These are phyloP conservation scores for Paralagenidium karlingii DNA, from an alignment of 352 stramenopile genomes.

Conservation along the genomic window DNA sequence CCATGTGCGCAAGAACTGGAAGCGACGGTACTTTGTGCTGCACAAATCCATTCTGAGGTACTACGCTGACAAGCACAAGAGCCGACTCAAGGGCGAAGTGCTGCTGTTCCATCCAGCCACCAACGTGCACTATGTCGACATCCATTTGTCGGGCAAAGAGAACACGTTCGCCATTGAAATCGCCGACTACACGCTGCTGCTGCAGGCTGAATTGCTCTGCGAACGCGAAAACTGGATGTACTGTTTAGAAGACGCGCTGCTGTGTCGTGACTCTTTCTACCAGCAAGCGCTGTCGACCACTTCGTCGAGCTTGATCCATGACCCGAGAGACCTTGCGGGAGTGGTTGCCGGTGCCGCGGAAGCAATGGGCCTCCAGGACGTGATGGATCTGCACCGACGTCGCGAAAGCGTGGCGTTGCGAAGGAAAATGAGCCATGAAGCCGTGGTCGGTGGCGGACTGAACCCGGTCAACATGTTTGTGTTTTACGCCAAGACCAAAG, in stretches of 20 bases:
- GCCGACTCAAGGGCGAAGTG: constrained; percentile 58
- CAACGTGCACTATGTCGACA: constrained; percentile 54
- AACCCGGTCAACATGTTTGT: constrained; percentile 21
- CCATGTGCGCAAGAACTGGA: constrained; percentile 71
- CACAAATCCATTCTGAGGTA: constrained; percentile 55
- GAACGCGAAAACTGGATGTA: constrained; percentile 75
- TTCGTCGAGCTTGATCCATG: no score
- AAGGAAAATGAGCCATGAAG: constrained; percentile 39
- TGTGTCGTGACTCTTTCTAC: constrained; percentile 62
- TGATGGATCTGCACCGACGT: constrained; percentile 8
- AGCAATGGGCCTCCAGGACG: no score
- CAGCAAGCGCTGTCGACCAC: no score
- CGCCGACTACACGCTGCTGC: constrained; percentile 36
- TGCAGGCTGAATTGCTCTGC: constrained; percentile 36
- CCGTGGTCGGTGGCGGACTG: constrained; percentile 13
- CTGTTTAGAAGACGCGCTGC: constrained; percentile 56
- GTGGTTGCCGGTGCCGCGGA: no score
- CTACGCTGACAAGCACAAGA: constrained; percentile 33
- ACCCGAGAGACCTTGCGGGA: no score
- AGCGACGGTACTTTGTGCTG: constrained; percentile 59
- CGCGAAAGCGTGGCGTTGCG: constrained; percentile 40
- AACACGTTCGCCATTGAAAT: constrained; percentile 52
- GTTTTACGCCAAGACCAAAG: constrained; percentile 12
- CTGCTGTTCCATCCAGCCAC: constrained; percentile 62
- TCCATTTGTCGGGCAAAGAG: constrained; percentile 34